Evolutionary conservation across 2,329 filamentous ascomycete species (phyloP).

Genomic region (Pseudogymnoascus sp.): DNA sequence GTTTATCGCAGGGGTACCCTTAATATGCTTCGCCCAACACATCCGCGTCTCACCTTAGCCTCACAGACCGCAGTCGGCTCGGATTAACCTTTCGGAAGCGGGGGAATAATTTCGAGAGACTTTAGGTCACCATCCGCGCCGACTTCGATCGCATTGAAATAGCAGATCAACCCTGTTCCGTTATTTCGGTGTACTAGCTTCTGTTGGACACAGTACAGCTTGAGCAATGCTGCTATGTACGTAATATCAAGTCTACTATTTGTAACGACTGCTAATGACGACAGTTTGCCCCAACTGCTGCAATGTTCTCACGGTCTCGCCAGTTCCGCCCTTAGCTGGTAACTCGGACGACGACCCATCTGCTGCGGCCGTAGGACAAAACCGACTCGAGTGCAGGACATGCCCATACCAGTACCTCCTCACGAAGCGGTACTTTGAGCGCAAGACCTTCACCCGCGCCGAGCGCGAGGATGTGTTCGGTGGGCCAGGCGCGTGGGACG

Average conservation of each 20-base stretch:
- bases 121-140: neutral
- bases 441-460: conserved; percentile 70
- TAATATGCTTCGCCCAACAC: neutral
- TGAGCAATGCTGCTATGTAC: conserved; percentile 58
- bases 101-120: neutral
- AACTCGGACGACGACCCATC: conserved; percentile 18
- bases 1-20: conserved; percentile 5
- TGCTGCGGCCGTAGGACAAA: conserved; percentile 37
- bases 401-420: conserved; percentile 89
- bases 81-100: conserved; percentile 8
- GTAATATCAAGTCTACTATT: conserved; percentile 14
- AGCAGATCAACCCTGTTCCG: neutral
- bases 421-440: conserved; percentile 68
- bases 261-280: conserved; percentile 14
- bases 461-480: conserved; percentile 87
- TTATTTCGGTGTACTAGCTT: neutral
- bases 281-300: conserved; percentile 75
- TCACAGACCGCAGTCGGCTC: neutral
- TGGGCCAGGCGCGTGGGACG: conserved; percentile 79
- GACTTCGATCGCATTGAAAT: neutral
- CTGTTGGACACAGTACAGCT: neutral
- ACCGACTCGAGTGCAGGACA: conserved; percentile 89
- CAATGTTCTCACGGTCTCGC: conserved; percentile 70
- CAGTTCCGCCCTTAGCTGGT: conserved; percentile 28
- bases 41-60: conserved; percentile 7